Percentiles rank a stretch among this genome's conserved stretches.
Evolutionary conservation across 805 yeast genomes (phyloP).

Genomic region (Metschnikowia aberdeeniae): DNA sequence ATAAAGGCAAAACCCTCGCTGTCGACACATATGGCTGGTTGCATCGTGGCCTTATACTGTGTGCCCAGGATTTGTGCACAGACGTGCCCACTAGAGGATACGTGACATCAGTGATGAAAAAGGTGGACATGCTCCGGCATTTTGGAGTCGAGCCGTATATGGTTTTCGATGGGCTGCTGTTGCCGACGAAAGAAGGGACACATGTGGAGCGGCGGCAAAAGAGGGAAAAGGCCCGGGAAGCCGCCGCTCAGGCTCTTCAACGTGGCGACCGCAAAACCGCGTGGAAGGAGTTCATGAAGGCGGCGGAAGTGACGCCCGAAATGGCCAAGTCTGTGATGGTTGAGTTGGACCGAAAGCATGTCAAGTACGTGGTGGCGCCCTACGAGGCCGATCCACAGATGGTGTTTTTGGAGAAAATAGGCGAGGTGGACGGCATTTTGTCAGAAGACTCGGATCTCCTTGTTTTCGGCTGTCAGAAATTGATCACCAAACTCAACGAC

Average conservation of each 20-base stretch:
- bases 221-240: slow-evolving; percentile 54
- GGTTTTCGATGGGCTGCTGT: slow-evolving; percentile 89
- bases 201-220: slow-evolving; percentile 58
- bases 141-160: slow-evolving; percentile 77
- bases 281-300: slow-evolving; percentile 63
- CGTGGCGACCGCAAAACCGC: slow-evolving; percentile 61
- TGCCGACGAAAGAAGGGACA: slow-evolving; percentile 75
- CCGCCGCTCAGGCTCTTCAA: slow-evolving; percentile 49
- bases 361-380: slow-evolving; percentile 88
- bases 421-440: slow-evolving; percentile 76
- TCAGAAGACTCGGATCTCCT: slow-evolving; percentile 94
- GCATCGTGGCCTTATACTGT: slow-evolving; percentile 77
- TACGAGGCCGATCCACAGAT: slow-evolving; percentile 98
- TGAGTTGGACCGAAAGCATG: slow-evolving; percentile 51
- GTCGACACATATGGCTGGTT: slow-evolving; percentile 98
- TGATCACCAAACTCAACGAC: slow-evolving; percentile 81
- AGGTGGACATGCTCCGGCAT: slow-evolving; percentile 59
- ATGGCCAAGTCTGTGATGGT: slow-evolving; percentile 88
- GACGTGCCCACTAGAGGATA: slow-evolving; percentile 69
- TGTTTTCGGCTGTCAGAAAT: slow-evolving; percentile 73
- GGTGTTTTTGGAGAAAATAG: slow-evolving; percentile 77
- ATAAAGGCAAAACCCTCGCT: slow-evolving; percentile 73
- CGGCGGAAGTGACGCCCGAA: slow-evolving; percentile 82
- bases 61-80: slow-evolving; percentile 77
- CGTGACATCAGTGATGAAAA: slow-evolving; percentile 62